Conservation (phyloP, 805 yeast species). For the Nakazawaea siamensis region DNA sequence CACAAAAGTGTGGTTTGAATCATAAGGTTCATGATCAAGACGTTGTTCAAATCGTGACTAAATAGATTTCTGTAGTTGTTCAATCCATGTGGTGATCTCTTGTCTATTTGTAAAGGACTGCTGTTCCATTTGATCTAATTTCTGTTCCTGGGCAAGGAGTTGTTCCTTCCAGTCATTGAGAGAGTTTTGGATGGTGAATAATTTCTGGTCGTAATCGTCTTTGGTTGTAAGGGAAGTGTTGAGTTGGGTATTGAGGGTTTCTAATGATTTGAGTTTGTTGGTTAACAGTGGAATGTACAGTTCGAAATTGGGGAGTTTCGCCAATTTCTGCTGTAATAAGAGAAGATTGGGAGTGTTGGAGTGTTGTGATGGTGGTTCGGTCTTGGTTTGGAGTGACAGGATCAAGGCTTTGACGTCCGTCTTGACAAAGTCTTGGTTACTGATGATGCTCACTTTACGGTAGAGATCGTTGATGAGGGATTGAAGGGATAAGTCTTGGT, state of each 20-base stretch:
- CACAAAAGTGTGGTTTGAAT: slow-evolving; percentile 88
- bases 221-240: slow-evolving; percentile 10
- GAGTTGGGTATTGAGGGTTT: slow-evolving; percentile 11
- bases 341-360: no score
- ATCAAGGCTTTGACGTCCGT: slow-evolving; percentile 14
- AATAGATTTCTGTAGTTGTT: slow-evolving; percentile 28
- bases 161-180: slow-evolving; percentile 17
- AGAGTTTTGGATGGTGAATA: slow-evolving; percentile 13
- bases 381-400: slow-evolving; percentile 7
- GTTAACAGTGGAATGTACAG: slow-evolving; percentile 12
- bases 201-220: slow-evolving; percentile 12
- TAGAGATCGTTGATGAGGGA: slow-evolving; percentile 19
- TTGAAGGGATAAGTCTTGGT: slow-evolving; percentile 13
- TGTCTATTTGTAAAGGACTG: slow-evolving; percentile 11
- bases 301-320: slow-evolving; percentile 15
- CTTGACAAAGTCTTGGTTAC: slow-evolving; percentile 12
- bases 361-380: slow-evolving; percentile 11
- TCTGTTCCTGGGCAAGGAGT: slow-evolving; percentile 14
- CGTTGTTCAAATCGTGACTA: slow-evolving; percentile 85
- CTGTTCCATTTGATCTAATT: slow-evolving; percentile 8
- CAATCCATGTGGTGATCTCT: slow-evolving; percentile 7
- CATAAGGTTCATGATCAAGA: slow-evolving; percentile 89
- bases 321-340: slow-evolving; percentile 2
- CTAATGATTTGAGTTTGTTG: slow-evolving; percentile 14
- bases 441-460: slow-evolving; percentile 14